Evolutionary conservation across 345 rosid genomes (phyloP).

Genomic region (Cochlearia excelsa): DNA sequence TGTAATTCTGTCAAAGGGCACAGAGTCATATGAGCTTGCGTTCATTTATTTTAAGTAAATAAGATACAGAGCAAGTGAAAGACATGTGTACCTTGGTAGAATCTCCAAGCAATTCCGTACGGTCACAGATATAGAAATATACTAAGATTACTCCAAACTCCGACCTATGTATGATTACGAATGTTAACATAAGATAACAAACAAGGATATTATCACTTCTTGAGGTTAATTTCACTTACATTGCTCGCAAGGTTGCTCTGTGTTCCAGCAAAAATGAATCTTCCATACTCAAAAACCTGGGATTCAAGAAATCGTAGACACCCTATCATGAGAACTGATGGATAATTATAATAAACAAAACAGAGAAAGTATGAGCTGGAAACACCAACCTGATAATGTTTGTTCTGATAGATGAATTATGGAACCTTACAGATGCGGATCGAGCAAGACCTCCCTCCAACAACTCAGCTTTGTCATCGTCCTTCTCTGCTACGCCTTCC

Average conservation of each 20-base stretch:
- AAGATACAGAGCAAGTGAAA: slow-evolving; percentile 3
- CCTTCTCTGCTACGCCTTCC: slow-evolving; percentile 59
- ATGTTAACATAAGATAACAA: slow-evolving; percentile 15
- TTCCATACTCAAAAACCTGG: slow-evolving; percentile 87
- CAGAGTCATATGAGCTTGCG: slow-evolving; percentile 19
- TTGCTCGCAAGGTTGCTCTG: slow-evolving; percentile 75
- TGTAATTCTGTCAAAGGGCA: slow-evolving; percentile 68
- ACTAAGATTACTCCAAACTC: slow-evolving; percentile 73
- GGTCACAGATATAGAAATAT: slow-evolving; percentile 81
- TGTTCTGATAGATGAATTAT: slow-evolving; percentile 58
- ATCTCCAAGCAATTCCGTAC: slow-evolving; percentile 67
- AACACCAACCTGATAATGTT: slow-evolving; percentile 66
- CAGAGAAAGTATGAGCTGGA: slow-evolving; percentile 18
- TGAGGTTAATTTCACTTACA: slow-evolving; percentile 46
- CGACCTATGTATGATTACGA: slow-evolving; percentile 52
- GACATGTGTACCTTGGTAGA: slow-evolving; percentile 64
- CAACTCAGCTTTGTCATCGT: slow-evolving; percentile 79
- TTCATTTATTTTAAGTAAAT: background rate
- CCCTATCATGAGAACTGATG: slow-evolving; percentile 19
- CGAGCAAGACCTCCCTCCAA: slow-evolving; percentile 87
- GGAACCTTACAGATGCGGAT: slow-evolving; percentile 68
- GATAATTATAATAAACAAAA: background rate
- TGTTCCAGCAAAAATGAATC: slow-evolving; percentile 91
- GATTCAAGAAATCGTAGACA: background rate
- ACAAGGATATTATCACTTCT: background rate